A percentile compares a stretch with the other conserved stretches of the same genome.
phyloP scores from a whole-genome alignment of 306 rosid genomes.

The Alnus rubra region DNA sequence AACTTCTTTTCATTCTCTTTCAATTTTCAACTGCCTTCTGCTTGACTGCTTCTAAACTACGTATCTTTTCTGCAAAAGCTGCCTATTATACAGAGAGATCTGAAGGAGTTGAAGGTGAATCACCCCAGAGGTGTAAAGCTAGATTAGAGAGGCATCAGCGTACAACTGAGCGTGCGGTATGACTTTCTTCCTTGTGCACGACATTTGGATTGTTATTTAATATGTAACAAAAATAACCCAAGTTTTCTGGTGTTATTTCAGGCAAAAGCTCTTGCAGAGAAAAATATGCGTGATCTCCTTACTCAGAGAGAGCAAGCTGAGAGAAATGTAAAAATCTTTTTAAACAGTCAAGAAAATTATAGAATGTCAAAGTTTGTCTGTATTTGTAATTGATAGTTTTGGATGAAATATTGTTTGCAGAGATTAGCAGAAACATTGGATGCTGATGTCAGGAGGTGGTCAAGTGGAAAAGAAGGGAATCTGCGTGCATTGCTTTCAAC shows the following conservation, averaged over 20 bases:
- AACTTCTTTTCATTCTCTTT: slow-evolving; percentile 10
- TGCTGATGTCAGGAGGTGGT: slow-evolving; percentile 97
- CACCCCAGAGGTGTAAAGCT: slow-evolving; percentile 96
- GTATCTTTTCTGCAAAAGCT: slow-evolving; percentile 39
- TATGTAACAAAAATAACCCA: slow-evolving; percentile 22
- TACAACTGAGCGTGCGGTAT: slow-evolving; percentile 93
- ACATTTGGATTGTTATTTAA: slow-evolving; percentile 7
- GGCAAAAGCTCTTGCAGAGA: slow-evolving; percentile 95
- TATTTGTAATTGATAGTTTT: slow-evolving; percentile 29
- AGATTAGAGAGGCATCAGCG: slow-evolving; percentile 88
- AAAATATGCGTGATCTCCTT: slow-evolving; percentile 77
- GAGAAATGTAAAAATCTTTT: slow-evolving; percentile 60
- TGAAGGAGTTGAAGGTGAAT: slow-evolving; percentile 74
- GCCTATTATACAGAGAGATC: slow-evolving; percentile 59
- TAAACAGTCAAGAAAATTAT: neutral
- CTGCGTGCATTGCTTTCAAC: slow-evolving; percentile 97
- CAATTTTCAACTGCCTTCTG: slow-evolving; percentile 14
- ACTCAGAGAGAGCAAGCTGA: slow-evolving; percentile 91
- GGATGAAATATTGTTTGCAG: slow-evolving; percentile 56
- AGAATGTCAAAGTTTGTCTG: slow-evolving; percentile 21
- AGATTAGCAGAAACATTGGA: slow-evolving; percentile 91
- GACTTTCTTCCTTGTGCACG: slow-evolving; percentile 32
- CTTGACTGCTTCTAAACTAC: slow-evolving; percentile 27
- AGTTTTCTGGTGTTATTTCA: slow-evolving; percentile 43
- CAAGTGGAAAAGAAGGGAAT: slow-evolving; percentile 97